These are phyloP conservation scores for Volutella citrinella DNA, from an alignment of 2,329 filamentous ascomycete genomes.

Conservation along the genomic window DNA sequence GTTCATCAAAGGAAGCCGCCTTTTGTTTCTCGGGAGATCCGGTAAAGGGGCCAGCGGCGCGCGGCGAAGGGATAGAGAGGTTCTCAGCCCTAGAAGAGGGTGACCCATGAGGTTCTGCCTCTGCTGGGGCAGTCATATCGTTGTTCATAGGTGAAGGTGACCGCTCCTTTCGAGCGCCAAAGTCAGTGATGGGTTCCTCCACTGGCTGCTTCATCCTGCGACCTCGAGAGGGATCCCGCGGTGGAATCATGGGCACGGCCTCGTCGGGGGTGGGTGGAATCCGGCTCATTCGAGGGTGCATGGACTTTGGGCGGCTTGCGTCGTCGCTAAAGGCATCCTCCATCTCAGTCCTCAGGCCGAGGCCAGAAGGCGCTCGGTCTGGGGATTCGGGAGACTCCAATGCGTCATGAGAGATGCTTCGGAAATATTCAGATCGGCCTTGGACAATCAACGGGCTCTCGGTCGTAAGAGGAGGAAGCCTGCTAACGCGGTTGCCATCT, in stretches of 20 bases:
- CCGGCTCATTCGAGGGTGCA: conserved; percentile 72
- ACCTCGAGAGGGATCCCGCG: conserved; percentile 39
- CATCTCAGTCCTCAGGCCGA: conserved; percentile 53
- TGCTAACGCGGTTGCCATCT: conserved; percentile 76
- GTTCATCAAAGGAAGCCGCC: conserved; percentile 47
- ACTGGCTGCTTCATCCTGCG: conserved; percentile 37
- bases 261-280: conserved; percentile 51
- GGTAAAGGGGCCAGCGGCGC: conserved; percentile 28
- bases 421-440: conserved; percentile 77
- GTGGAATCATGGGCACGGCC: conserved; percentile 43
- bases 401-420: conserved; percentile 65
- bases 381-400: conserved; percentile 40
- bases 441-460: conserved; percentile 75
- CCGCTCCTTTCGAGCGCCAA: conserved; percentile 55
- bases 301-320: conserved; percentile 63
- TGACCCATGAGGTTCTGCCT: conserved; percentile 26
- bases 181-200: conserved; percentile 40
- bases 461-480: conserved; percentile 78
- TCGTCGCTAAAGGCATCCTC: conserved; percentile 51
- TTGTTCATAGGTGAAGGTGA: conserved; percentile 54
- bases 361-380: conserved; percentile 21
- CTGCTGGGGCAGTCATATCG: conserved; percentile 29
- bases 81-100: conserved; percentile 32
- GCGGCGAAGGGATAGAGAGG: conserved; percentile 34
- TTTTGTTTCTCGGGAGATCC: conserved; percentile 46